Evolutionary conservation across 441 rosid genomes (phyloP).

Genomic region (Aquilaria agallochum): DNA sequence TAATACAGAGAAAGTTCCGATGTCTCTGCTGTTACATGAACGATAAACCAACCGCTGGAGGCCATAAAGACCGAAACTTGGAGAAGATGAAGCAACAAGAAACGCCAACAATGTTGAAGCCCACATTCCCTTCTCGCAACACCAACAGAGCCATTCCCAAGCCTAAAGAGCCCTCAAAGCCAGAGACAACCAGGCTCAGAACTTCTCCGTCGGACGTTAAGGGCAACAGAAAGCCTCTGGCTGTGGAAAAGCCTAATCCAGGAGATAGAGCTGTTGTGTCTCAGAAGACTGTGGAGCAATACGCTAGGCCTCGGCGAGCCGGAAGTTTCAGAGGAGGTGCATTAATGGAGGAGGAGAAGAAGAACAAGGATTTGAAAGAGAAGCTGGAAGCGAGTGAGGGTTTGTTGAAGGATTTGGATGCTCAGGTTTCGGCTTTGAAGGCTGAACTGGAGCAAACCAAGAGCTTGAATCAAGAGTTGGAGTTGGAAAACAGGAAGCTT

Average conservation of each 20-base stretch:
- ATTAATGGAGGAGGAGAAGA: slow-evolving; percentile 23
- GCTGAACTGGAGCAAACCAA: slow-evolving; percentile 56
- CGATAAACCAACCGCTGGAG: slow-evolving; percentile 2
- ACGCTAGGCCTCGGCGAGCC: slow-evolving; percentile 50
- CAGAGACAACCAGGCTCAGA: slow-evolving; percentile 33
- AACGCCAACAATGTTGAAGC: slow-evolving; percentile 12
- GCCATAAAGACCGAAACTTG: slow-evolving; percentile 2
- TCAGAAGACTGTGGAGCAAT: slow-evolving; percentile 47
- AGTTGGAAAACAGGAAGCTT: slow-evolving; percentile 51
- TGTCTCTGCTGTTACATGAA: background rate
- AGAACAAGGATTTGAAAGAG: slow-evolving; percentile 43
- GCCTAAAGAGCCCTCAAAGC: slow-evolving; percentile 27
- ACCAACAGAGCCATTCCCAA: slow-evolving; percentile 35
- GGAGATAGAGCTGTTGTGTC: slow-evolving; percentile 40
- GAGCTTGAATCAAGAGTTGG: slow-evolving; percentile 46
- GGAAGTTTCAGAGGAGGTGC: slow-evolving; percentile 17
- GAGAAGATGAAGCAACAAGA: slow-evolving; percentile 16
- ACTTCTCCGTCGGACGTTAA: slow-evolving; percentile 37
- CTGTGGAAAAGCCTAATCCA: slow-evolving; percentile 39
- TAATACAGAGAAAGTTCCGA: too few species aligned
- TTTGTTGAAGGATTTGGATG: slow-evolving; percentile 57
- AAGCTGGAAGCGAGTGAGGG: slow-evolving; percentile 42
- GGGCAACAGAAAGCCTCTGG: slow-evolving; percentile 38
- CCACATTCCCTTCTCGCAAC: slow-evolving; percentile 37
- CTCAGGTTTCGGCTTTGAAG: slow-evolving; percentile 46